Evolutionary conservation across 2,329 filamentous ascomycete species (phyloP).

Genomic region (Orbilia brochopaga): DNA sequence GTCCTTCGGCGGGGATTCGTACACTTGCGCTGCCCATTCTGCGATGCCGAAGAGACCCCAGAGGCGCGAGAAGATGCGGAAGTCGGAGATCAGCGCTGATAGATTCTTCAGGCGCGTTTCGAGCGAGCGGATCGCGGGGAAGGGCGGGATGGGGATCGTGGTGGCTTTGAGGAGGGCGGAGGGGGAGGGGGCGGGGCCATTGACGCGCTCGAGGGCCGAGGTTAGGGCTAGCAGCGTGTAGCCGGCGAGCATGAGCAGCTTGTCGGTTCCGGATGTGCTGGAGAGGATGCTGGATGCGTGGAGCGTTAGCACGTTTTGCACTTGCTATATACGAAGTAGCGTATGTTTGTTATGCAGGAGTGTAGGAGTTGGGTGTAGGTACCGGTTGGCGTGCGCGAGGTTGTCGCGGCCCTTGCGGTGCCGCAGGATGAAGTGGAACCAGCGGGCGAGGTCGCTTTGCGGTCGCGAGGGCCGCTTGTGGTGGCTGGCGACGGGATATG

Average conservation of each 20-base stretch:
- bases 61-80: conserved; percentile 74
- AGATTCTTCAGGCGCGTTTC: conserved; percentile 66
- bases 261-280: conserved; percentile 73
- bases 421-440: conserved; percentile 41
- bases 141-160: conserved; percentile 59
- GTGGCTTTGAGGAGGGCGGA: conserved; percentile 63
- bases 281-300: conserved; percentile 69
- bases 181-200: conserved; percentile 65
- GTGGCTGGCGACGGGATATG: conserved; percentile 25
- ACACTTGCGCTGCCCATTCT: conserved; percentile 64
- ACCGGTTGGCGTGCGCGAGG: conserved; percentile 49
- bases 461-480: conserved; percentile 9
- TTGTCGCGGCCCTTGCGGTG: conserved; percentile 43
- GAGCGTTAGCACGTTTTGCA: conserved; percentile 48
- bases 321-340: too few relatives aligned
- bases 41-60: conserved; percentile 79
- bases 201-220: conserved; percentile 64
- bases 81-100: conserved; percentile 71
- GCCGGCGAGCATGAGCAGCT: conserved; percentile 70
- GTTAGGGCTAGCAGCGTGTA: conserved; percentile 69
- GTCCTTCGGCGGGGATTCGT: conserved; percentile 58
- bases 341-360: too few relatives aligned
- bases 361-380: too few relatives aligned
- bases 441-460: conserved; percentile 25
- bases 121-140: conserved; percentile 61